These are phyloP conservation scores for Wickerhamiella hasegawae DNA, from an alignment of 805 yeast species.

Conservation along the genomic window DNA sequence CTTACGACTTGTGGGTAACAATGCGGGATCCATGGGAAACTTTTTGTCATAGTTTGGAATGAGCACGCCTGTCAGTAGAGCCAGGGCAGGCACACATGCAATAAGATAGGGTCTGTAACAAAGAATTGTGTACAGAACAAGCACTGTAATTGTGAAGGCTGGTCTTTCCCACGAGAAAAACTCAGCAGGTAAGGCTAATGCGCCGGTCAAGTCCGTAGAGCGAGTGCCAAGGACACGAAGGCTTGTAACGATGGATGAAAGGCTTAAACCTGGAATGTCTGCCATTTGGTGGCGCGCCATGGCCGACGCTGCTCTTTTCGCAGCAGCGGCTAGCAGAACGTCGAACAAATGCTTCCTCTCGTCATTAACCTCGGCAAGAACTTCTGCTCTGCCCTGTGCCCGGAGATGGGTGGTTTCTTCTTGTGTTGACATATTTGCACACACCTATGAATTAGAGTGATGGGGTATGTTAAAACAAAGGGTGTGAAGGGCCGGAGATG, in stretches of 20 bases:
- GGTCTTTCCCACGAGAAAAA: slow-evolving; percentile 65
- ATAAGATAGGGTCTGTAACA: slow-evolving; percentile 60
- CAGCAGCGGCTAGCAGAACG: slow-evolving; percentile 2
- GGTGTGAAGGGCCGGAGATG: too few relatives aligned
- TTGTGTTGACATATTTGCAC: too few relatives aligned
- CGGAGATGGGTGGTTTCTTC: too few relatives aligned
- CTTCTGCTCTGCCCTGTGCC: too few relatives aligned
- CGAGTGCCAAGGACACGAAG: slow-evolving; percentile 39
- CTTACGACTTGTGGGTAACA: slow-evolving; percentile 14
- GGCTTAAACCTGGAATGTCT: slow-evolving; percentile 43
- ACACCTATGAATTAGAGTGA: too few relatives aligned
- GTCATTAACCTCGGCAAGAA: not conserved
- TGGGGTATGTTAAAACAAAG: too few relatives aligned
- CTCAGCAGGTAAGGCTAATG: slow-evolving; percentile 46
- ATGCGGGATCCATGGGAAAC: slow-evolving; percentile 13
- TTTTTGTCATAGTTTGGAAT: slow-evolving; percentile 43
- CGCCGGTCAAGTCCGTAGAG: slow-evolving; percentile 38
- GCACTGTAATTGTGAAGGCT: slow-evolving; percentile 42
- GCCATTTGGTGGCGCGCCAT: slow-evolving; percentile 22
- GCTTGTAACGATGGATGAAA: slow-evolving; percentile 39
- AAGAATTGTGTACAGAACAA: slow-evolving; percentile 46
- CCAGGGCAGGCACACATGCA: slow-evolving; percentile 44
- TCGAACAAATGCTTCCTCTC: slow-evolving; percentile 5
- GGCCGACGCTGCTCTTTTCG: slow-evolving; percentile 2
- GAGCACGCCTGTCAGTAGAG: slow-evolving; percentile 39